These are phyloP conservation scores for Tilletiopsis washingtonensis DNA, from an alignment of 1,284 basidiomycete genomes.

Conservation along the genomic window DNA sequence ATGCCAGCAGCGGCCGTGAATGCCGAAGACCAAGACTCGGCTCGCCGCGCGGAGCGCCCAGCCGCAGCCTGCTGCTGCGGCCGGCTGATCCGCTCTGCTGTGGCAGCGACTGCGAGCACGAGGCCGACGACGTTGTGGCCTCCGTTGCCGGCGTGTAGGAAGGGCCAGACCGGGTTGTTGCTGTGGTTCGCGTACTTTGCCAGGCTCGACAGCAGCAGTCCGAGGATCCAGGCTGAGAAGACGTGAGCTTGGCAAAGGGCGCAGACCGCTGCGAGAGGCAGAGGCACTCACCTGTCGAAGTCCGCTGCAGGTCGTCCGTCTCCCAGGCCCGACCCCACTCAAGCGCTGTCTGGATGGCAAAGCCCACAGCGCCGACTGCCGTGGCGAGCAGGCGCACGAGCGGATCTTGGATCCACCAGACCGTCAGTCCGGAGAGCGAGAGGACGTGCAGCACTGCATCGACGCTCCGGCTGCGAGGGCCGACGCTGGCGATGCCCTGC, in stretches of 20 bases:
- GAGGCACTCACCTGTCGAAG: conserved; percentile 1
- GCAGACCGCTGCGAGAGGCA: no score
- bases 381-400: conserved; percentile 19
- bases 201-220: conserved; percentile 24
- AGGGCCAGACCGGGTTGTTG: conserved; percentile 42
- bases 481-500: background rate
- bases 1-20: conserved; percentile 18
- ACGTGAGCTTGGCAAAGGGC: no score
- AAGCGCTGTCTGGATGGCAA: conserved; percentile 22
- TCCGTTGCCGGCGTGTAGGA: conserved; percentile 36
- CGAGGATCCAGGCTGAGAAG: conserved; percentile 33
- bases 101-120: conserved; percentile 9
- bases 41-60: conserved; percentile 61
- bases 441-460: background rate
- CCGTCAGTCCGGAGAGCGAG: background rate
- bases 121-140: conserved; percentile 27
- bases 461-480: background rate
- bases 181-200: conserved; percentile 42
- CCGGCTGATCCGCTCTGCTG: conserved; percentile 15
- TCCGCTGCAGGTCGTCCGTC: conserved; percentile 15
- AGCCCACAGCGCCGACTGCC: conserved; percentile 17
- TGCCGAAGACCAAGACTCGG: background rate
- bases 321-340: conserved; percentile 40
- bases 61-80: conserved; percentile 57
- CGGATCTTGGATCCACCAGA: conserved; percentile 18